A percentile compares a stretch with the other conserved stretches of the same genome.
Evolutionary conservation across 129 eudicot genomes (phyloP).

Genomic region (Escallonia herrerae): DNA sequence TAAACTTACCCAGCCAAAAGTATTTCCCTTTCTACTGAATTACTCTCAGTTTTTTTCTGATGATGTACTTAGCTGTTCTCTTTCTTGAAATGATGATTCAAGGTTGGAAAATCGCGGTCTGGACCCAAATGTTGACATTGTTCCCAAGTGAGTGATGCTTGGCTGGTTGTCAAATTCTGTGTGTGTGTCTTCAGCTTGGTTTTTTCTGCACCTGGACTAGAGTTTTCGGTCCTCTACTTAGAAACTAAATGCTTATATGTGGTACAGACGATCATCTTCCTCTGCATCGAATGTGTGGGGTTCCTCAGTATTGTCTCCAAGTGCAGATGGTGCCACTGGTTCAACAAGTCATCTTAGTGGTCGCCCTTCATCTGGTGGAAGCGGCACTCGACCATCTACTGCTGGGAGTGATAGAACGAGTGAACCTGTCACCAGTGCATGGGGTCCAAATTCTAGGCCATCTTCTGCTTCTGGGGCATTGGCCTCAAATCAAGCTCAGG

Average conservation of each 20-base stretch:
- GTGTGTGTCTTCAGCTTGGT: background rate
- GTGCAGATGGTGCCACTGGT: slow-evolving; percentile 48
- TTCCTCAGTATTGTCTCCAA: slow-evolving; percentile 64
- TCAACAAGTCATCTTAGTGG: slow-evolving; percentile 66
- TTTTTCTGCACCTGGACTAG: background rate
- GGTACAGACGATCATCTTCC: slow-evolving; percentile 91
- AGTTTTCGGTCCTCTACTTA: background rate
- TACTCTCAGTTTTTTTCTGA: background rate
- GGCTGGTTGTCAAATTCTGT: background rate
- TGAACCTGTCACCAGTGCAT: slow-evolving; percentile 49
- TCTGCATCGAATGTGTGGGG: slow-evolving; percentile 85
- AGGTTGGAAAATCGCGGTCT: slow-evolving; percentile 98
- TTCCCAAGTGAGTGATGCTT: slow-evolving; percentile 83
- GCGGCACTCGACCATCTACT: slow-evolving; percentile 95
- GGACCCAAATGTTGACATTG: slow-evolving; percentile 91
- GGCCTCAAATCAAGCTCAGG: slow-evolving; percentile 50
- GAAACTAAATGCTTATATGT: slow-evolving; percentile 1
- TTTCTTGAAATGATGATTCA: slow-evolving; percentile 22
- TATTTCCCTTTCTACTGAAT: slow-evolving; percentile 18
- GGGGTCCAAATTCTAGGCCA: slow-evolving; percentile 86
- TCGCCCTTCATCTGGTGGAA: slow-evolving; percentile 90
- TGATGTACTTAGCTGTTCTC: slow-evolving; percentile 6
- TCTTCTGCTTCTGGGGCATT: slow-evolving; percentile 82
- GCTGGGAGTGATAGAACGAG: slow-evolving; percentile 77
- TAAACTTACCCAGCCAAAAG: slow-evolving; percentile 98